Evolutionary conservation across 2,329 filamentous ascomycete species (phyloP), one percentile per base, ranked within the genome.

Genomic region (Pseudopithomyces chartarum): DNA sequence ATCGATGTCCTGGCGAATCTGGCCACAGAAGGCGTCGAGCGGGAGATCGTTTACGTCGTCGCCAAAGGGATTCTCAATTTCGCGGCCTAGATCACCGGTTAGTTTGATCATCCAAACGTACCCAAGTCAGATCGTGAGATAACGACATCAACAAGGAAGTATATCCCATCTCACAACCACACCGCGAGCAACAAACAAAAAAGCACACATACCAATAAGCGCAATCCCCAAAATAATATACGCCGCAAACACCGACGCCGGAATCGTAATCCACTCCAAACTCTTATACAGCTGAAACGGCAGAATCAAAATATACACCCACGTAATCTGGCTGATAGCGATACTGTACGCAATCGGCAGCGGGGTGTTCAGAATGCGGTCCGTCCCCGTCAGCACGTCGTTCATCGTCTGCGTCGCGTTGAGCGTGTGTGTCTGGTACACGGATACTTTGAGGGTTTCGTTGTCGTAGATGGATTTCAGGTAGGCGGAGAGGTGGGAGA

Each of bases 61-160:
- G 55, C 91, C 91, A 73, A 95, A 95, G 6, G 91, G 91, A 68
- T 95, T 92, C 75, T 95, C 91, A 61, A 95, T 90, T 76, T 95
- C 90, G 60, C 86, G 86, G 38, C 91, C 91, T 50, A 19, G 20
- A 34, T 52, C 22, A 33, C 42, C 23, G 5, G 17, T 38, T 15
- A 20, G 7, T 3, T 46, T 10, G 2, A 11, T 19, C 5, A 17
- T 46, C 13, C n/a, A n/a, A n/a, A n/a, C n/a, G n/a, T n/a, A n/a
- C n/a, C n/a, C n/a, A n/a, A n/a, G n/a, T n/a, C n/a, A n/a, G n/a
- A n/a, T n/a, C n/a, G n/a, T n/a, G n/a, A n/a, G n/a, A n/a, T n/a
- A n/a, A n/a, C n/a, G n/a, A n/a, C n/a, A n/a, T n/a, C n/a, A n/a
- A n/a, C n/a, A n/a, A n/a, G n/a, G n/a, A n/a, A n/a, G n/a, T n/a